These are phyloP conservation scores for Hyaloraphidium curvatum DNA, from an alignment of 192 early-diverging fungal genomes.

Conservation along the genomic window DNA sequence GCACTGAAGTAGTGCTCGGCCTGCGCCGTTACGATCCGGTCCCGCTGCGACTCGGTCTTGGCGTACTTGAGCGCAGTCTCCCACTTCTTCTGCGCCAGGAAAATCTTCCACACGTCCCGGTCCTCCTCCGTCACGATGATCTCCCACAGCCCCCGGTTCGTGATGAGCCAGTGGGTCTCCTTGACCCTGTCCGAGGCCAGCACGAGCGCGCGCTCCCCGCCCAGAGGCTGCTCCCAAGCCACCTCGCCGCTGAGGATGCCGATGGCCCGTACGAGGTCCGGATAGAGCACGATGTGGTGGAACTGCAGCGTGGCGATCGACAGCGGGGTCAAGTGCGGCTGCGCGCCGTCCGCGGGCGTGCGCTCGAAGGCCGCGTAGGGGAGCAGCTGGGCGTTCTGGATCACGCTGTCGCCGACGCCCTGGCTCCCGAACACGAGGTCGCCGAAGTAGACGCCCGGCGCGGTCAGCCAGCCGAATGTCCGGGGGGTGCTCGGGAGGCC, in stretches of 20 bases:
- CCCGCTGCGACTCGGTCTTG: constrained; percentile 27
- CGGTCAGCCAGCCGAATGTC: constrained; percentile 81
- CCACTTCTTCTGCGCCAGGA: constrained; percentile 59
- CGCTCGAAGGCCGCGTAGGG: no score
- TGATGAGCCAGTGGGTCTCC: constrained; percentile 83
- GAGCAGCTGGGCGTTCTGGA: constrained; percentile 59
- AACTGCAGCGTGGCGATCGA: constrained; percentile 72
- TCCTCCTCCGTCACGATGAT: constrained; percentile 83
- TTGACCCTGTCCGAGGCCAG: constrained; percentile 56
- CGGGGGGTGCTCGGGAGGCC: constrained; percentile 45
- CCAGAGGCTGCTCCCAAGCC: constrained; percentile 64
- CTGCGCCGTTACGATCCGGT: constrained; percentile 61
- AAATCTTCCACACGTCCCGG: constrained; percentile 84
- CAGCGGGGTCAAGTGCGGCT: constrained; percentile 49
- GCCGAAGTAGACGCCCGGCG: constrained; percentile 73
- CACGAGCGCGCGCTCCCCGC: constrained; percentile 38
- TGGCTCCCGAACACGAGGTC: constrained; percentile 56
- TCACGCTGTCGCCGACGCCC: constrained; percentile 53
- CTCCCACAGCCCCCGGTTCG: constrained; percentile 66
- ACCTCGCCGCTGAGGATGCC: constrained; percentile 62
- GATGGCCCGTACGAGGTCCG: constrained; percentile 52
- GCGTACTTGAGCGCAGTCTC: constrained; percentile 62
- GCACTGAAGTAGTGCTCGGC: constrained; percentile 70
- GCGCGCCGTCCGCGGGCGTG: no score
- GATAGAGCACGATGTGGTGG: constrained; percentile 72